These are phyloP conservation scores for Pontederia paniculata DNA, from an alignment of 176 grass and related monocot genomes.

Conservation along the genomic window DNA sequence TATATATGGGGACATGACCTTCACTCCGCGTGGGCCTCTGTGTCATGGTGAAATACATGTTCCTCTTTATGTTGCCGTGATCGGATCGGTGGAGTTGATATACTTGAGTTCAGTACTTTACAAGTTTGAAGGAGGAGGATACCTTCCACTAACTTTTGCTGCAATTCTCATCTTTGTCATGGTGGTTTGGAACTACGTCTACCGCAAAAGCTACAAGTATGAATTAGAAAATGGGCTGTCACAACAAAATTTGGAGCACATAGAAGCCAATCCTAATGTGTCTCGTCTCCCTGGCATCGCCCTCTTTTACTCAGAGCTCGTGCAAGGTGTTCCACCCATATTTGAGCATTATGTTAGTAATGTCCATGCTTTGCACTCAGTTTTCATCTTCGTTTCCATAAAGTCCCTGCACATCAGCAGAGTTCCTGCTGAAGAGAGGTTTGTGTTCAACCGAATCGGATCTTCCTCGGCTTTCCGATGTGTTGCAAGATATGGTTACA, in stretches of 20 bases:
- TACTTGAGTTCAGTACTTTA: conserved; percentile 56
- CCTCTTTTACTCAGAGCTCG: conserved; percentile 62
- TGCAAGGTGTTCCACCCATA: too few species aligned
- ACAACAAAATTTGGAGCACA: conserved; percentile 32
- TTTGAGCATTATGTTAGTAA: too few species aligned
- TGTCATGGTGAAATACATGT: too few species aligned
- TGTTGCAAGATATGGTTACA: conserved; percentile 63
- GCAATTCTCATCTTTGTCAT: conserved; percentile 37
- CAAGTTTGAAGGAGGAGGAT: conserved; percentile 55
- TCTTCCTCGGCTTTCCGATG: conserved; percentile 44
- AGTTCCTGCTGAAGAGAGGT: conserved; percentile 34
- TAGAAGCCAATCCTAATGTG: conserved; percentile 18
- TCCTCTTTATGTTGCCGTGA: conserved; percentile 29
- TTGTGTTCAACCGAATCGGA: conserved; percentile 42
- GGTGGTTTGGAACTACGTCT: too few species aligned
- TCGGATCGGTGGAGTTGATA: conserved; percentile 39
- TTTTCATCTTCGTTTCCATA: conserved; percentile 59
- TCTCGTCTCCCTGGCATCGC: conserved; percentile 46
- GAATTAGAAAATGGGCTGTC: too few species aligned
- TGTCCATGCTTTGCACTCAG: conserved; percentile 43
- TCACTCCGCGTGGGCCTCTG: too few species aligned
- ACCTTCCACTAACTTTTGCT: conserved; percentile 48
- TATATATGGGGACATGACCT: too few species aligned
- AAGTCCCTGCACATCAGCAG: conserved; percentile 59
- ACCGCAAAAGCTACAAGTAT: too few species aligned